Evolutionary conservation across 1,284 basidiomycete species (phyloP).

Genomic region (Pseudozyma sp.): DNA sequence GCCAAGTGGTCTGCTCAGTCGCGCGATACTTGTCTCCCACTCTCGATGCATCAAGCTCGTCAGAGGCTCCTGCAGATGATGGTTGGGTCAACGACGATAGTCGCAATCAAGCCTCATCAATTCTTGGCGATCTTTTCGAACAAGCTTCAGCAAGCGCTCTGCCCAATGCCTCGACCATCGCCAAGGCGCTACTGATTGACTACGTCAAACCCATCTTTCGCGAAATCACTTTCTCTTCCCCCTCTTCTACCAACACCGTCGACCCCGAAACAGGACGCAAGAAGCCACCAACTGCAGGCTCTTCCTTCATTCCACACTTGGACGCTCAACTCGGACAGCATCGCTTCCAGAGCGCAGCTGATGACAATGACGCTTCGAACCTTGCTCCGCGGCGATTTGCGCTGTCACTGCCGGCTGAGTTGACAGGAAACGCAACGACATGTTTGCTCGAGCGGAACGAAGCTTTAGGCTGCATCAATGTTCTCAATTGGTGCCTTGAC

Average conservation of each 20-base stretch:
- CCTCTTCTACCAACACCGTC: constrained; percentile 13
- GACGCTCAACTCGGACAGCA: constrained; percentile 29
- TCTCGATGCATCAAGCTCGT: neutral
- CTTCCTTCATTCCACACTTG: constrained; percentile 21
- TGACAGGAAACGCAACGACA: neutral
- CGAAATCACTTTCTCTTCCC: constrained; percentile 17
- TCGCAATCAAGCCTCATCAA: neutral
- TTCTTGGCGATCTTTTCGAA: neutral
- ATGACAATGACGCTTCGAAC: constrained; percentile 24
- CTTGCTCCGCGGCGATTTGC: constrained; percentile 15
- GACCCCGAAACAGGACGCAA: constrained; percentile 25
- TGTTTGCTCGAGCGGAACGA: constrained; percentile 21
- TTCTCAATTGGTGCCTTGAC: constrained; percentile 25
- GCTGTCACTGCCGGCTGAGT: neutral
- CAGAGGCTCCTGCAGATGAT: constrained; percentile 6
- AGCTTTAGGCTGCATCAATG: constrained; percentile 38
- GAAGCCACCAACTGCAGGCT: constrained; percentile 13
- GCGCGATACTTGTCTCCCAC: constrained; percentile 10
- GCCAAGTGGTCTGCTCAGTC: constrained; percentile 26
- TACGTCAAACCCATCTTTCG: constrained; percentile 41
- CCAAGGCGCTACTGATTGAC: constrained; percentile 19
- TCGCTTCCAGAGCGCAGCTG: constrained; percentile 23
- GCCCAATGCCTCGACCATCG: neutral
- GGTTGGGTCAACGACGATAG: constrained; percentile 12
- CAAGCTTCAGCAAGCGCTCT: neutral